These are phyloP conservation scores for Apophysomyces elegans DNA, from an alignment of 371 early-diverging fungal genomes.

Conservation along the genomic window DNA sequence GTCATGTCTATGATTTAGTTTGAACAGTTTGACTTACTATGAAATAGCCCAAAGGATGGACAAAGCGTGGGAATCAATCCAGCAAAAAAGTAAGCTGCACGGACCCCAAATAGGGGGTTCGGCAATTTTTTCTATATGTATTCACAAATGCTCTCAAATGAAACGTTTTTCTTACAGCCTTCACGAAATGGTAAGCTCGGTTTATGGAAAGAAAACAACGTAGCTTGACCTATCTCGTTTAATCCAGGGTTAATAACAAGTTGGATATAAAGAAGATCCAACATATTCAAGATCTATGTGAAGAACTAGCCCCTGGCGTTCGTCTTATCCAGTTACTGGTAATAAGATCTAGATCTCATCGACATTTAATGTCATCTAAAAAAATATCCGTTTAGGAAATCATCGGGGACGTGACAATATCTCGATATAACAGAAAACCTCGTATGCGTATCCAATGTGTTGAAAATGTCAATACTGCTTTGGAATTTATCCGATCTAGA, in stretches of 20 bases:
- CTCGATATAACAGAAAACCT: constrained; percentile 87
- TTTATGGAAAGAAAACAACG: background rate
- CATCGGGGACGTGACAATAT: constrained; percentile 78
- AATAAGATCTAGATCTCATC: constrained; percentile 21
- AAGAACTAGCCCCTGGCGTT: constrained; percentile 85
- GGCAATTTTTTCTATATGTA: background rate
- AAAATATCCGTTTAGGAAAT: constrained; percentile 64
- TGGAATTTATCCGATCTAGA: constrained; percentile 89
- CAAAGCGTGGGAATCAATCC: constrained; percentile 84
- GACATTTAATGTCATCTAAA: background rate
- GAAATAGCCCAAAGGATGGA: constrained; percentile 60
- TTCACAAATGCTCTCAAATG: background rate
- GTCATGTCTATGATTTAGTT: background rate
- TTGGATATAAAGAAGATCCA: constrained; percentile 65
- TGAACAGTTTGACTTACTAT: background rate
- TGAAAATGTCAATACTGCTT: constrained; percentile 94
- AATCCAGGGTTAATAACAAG: constrained; percentile 92
- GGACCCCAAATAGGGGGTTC: background rate
- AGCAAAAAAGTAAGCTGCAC: constrained; percentile 78
- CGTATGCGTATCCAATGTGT: constrained; percentile 92
- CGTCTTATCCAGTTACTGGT: constrained; percentile 84
- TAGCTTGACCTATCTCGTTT: too few relatives aligned
- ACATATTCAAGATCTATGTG: constrained; percentile 68
- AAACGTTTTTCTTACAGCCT: constrained; percentile 50
- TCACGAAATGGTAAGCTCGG: constrained; percentile 76